phyloP scores from a whole-genome alignment of 129 eudicot species.

The Helianthus annuus region HanXRQr2.0-SUNRISE NC_035442.2:163793597-163794096 shows the following conservation, averaged over 20 bases:
- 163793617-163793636: constrained; percentile 16
- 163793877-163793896: no score
- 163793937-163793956: no score
- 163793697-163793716: constrained; percentile 91
- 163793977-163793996: no score
- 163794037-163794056: no score
- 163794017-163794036: no score
- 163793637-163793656: constrained; percentile 37
- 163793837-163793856: background rate
- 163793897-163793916: no score
- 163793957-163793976: no score
- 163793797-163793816: background rate
- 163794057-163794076: no score
- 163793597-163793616: constrained; percentile 11
- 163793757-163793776: constrained; percentile 15
- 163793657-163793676: constrained; percentile 81
- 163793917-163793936: no score
- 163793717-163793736: constrained; percentile 94
- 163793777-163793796: background rate
- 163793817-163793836: background rate
- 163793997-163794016: no score
- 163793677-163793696: constrained; percentile 70
- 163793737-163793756: constrained; percentile 14
- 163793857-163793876: no score
- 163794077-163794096: no score